Evolutionary conservation across 495 filamentous ascomycete species (phyloP).

Genomic region (Penicillium soppii): DNA sequence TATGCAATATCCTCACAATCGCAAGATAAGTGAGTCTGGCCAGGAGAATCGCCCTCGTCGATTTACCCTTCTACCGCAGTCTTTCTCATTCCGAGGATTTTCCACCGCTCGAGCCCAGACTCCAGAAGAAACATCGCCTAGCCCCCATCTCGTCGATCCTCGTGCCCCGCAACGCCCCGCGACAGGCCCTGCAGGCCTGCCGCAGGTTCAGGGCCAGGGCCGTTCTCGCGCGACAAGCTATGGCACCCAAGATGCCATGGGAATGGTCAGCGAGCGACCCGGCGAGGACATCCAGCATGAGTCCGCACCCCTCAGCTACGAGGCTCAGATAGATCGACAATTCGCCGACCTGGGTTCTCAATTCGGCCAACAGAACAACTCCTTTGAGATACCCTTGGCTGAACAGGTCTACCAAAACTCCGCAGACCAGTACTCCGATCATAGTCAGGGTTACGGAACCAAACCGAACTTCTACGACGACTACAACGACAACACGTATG

Average conservation of each 20-base stretch:
- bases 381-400: constrained; percentile 31
- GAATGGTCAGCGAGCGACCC: constrained; percentile 31
- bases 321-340: constrained; percentile 46
- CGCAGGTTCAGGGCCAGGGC: neutral
- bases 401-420: constrained; percentile 36
- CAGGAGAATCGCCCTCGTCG: constrained; percentile 68
- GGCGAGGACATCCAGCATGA: constrained; percentile 27
- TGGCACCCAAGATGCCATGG: constrained; percentile 37
- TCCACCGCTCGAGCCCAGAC: constrained; percentile 44
- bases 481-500: constrained; percentile 35
- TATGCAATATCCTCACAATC: constrained; percentile 68
- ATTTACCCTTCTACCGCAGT: constrained; percentile 75
- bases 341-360: constrained; percentile 42
- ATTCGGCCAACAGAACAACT: constrained; percentile 30
- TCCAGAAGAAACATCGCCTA: constrained; percentile 37
- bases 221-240: constrained; percentile 38
- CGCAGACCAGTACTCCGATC: constrained; percentile 38
- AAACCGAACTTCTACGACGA: constrained; percentile 50
- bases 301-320: constrained; percentile 38
- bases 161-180: constrained; percentile 34
- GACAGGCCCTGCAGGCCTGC: constrained; percentile 25
- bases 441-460: constrained; percentile 38
- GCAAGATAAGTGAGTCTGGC: constrained; percentile 84
- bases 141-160: constrained; percentile 25
- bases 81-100: constrained; percentile 64